Conservation (phyloP, 2,329 filamentous ascomycete species). For the Fusarium denticulatum region DNA sequence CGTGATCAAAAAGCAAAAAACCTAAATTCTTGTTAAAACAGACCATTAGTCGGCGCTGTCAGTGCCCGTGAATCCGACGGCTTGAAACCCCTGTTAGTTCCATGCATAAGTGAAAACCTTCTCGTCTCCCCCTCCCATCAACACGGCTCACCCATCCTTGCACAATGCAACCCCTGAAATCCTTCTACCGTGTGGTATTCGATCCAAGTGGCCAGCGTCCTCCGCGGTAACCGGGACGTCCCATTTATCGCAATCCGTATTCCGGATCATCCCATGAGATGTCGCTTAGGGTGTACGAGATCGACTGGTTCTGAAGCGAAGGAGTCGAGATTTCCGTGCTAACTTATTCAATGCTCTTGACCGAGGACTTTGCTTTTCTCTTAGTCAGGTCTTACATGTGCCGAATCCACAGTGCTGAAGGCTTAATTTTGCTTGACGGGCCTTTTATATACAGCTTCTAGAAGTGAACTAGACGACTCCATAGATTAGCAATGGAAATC, state of each 20-base stretch:
- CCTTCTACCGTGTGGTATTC: not conserved
- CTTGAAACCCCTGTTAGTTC: not conserved
- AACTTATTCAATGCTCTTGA: not conserved
- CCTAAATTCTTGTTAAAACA: not conserved
- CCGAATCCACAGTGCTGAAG: not conserved
- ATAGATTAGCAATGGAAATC: not conserved
- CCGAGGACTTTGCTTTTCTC: not conserved
- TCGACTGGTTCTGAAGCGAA: not conserved
- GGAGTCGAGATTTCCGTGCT: not conserved
- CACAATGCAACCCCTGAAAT: not conserved
- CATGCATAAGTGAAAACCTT: not conserved
- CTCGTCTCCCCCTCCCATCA: not conserved
- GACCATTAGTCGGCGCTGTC: not conserved
- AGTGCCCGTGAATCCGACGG: not conserved
- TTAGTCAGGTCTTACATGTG: not conserved
- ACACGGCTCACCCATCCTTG: not conserved
- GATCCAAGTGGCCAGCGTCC: not conserved
- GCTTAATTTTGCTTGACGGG: not conserved
- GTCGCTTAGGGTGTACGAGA: not conserved
- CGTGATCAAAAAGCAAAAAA: not conserved
- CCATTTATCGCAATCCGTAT: not conserved
- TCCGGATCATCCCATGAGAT: not conserved
- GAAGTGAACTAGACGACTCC: not conserved
- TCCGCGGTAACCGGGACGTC: not conserved
- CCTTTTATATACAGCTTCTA: not conserved